Base-by-base conservation (phyloP, 2,329 filamentous ascomycete species). In the Colletotrichum lindemuthianum region DNA sequence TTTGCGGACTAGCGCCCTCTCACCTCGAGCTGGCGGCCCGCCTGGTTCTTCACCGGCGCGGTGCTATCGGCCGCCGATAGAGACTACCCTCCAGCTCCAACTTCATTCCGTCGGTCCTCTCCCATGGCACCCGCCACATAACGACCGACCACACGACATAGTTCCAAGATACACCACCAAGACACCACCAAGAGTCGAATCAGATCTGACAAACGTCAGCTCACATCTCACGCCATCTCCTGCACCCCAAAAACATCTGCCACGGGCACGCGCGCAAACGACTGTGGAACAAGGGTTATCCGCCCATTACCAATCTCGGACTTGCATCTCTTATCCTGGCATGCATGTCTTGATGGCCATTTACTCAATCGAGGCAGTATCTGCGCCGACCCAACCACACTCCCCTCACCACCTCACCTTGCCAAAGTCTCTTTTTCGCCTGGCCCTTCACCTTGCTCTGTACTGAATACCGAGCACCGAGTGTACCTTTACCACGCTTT, bases 1-100 rank as follows among this genome's bases (percentile, higher is more conserved):
- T 2, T 67, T 71, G 41, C 2, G 65, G 75, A 34, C 59, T 78
- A 78, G 76, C 33, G 34, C 11, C 13, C 6, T 10, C 24, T 3
- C 15, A 16, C 43, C 43, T 40, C 37, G 37, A 40, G 7, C 37
- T 40, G 37, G 10, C 43, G 8, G 12, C 13, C 36, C 53, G 49
- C 50, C 55, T 44, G 24, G 37, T 39, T 41, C 24, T 43, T 33
- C 32, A 37, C 32, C n/a, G 32, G 39, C 16, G 53, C 53, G 53
- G 53, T 48, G 53, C n/a, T 36, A 56, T 54, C 55, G 50, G 49
- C 57, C 53, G 47, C 55, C 37, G 55, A 58, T 16, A 15, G 41
- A 15, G 12, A 43, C 13, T 13, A 12, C 41, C 41, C 41, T 8
- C 41, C 41, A 13, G 12, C 44, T 36, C 50, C 39, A 36, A 53